phyloP scores from a whole-genome alignment of 2,329 filamentous ascomycete genomes.

The Teratosphaeria gauchensis region DNA sequence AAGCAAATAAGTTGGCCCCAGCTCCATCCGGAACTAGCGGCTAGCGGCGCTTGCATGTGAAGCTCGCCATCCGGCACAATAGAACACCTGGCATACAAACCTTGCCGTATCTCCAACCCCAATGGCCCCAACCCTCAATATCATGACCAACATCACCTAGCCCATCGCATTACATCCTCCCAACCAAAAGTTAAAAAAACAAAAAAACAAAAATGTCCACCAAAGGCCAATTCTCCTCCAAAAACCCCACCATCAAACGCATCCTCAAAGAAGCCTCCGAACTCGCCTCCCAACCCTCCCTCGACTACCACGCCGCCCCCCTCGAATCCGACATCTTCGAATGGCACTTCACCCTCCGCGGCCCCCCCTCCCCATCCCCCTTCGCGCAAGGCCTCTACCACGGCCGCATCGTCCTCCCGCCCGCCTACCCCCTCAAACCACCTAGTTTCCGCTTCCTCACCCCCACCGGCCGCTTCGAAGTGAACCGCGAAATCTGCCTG shows the following conservation, averaged over 20 bases:
- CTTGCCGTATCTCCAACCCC: background rate
- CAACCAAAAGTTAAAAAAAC: background rate
- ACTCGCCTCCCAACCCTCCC: conserved; percentile 66
- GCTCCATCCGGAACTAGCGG: background rate
- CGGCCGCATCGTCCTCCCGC: conserved; percentile 83
- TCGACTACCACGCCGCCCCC: conserved; percentile 77
- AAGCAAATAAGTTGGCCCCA: too few relatives aligned
- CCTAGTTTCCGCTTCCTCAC: conserved; percentile 95
- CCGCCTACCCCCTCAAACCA: conserved; percentile 81
- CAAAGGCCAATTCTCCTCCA: conserved; percentile 52
- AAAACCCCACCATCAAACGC: conserved; percentile 74
- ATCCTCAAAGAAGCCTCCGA: conserved; percentile 89
- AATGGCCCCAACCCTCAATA: background rate
- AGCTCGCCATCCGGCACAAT: background rate
- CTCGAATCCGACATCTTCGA: conserved; percentile 88
- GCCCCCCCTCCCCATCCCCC: conserved; percentile 66
- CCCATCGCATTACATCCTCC: background rate
- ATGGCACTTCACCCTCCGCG: conserved; percentile 97
- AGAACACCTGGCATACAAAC: background rate
- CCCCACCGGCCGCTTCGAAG: conserved; percentile 84
- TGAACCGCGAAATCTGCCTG: conserved; percentile 93
- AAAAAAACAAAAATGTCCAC: conserved; percentile 31
- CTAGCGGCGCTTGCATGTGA: background rate
- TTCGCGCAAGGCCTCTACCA: conserved; percentile 85
- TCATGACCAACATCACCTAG: background rate